These are phyloP conservation scores for Goffeauzyma gilvescens DNA, from an alignment of 768 basidiomycete species.

Conservation along the genomic window DNA sequence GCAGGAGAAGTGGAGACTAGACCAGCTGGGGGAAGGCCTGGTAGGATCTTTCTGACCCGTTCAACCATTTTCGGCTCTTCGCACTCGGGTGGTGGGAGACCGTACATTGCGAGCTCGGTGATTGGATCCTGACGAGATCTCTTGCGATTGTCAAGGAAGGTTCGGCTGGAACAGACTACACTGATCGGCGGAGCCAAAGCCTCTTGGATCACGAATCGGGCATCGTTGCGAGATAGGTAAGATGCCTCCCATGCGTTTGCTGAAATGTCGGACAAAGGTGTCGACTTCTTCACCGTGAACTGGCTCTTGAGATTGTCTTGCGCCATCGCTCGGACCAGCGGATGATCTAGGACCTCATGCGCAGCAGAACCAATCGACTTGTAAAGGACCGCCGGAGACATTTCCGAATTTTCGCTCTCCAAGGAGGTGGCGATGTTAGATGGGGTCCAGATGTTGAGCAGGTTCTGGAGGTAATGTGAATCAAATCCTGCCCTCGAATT, in stretches of 20 bases:
- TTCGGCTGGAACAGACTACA: conserved; percentile 52
- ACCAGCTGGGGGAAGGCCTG: conserved; percentile 48
- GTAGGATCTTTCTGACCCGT: conserved; percentile 39
- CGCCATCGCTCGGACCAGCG: conserved; percentile 13
- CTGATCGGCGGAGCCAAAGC: conserved; percentile 68
- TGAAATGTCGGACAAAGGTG: conserved; percentile 46
- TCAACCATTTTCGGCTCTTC: conserved; percentile 42
- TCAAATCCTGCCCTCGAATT: conserved; percentile 38
- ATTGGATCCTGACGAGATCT: no score
- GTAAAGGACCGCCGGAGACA: no score
- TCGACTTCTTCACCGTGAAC: conserved; percentile 14
- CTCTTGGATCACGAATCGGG: conserved; percentile 71
- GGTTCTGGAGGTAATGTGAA: conserved; percentile 42
- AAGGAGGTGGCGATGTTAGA: conserved; percentile 60
- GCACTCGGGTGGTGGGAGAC: conserved; percentile 49
- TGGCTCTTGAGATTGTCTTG: conserved; percentile 1
- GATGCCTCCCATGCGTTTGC: conserved; percentile 49
- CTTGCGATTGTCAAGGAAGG: conserved; percentile 58
- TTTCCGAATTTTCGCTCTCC: no score
- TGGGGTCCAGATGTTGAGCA: conserved; percentile 79
- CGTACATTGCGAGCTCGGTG: conserved; percentile 51
- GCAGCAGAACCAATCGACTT: no score
- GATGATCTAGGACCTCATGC: conserved; percentile 16
- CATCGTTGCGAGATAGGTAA: conserved; percentile 55
- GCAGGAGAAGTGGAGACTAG: conserved; percentile 47